Evolutionary conservation across 1,284 basidiomycete species (phyloP).

Genomic region (Malassezia psittaci): DNA sequence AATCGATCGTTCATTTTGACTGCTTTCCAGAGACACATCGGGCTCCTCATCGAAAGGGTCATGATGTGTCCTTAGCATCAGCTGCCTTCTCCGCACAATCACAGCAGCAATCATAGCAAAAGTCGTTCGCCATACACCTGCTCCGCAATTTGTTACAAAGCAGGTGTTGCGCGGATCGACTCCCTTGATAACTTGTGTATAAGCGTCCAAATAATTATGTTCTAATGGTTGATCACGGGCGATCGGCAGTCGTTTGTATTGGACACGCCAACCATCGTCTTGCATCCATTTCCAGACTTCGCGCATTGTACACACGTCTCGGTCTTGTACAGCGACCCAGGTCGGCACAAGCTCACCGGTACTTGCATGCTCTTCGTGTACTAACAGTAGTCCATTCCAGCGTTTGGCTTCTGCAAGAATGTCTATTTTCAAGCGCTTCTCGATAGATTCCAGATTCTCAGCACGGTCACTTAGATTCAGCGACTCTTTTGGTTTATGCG

Average conservation of each 20-base stretch:
- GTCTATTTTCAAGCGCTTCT: slow-evolving; percentile 72
- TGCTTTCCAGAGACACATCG: background rate
- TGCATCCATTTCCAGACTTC: slow-evolving; percentile 66
- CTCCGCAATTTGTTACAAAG: slow-evolving; percentile 91
- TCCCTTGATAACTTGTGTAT: slow-evolving; percentile 68
- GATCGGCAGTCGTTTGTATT: slow-evolving; percentile 68
- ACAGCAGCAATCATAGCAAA: slow-evolving; percentile 94
- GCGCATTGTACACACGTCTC: slow-evolving; percentile 72
- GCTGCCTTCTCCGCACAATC: slow-evolving; percentile 73
- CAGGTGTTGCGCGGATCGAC: slow-evolving; percentile 72
- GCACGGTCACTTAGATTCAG: slow-evolving; percentile 79
- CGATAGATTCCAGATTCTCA: slow-evolving; percentile 89
- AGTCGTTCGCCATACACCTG: slow-evolving; percentile 90
- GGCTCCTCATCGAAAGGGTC: slow-evolving; percentile 58
- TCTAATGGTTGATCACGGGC: slow-evolving; percentile 51
- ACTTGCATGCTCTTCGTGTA: slow-evolving; percentile 69
- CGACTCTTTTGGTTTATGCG: slow-evolving; percentile 69
- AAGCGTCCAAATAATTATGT: slow-evolving; percentile 64
- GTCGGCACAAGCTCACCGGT: slow-evolving; percentile 66
- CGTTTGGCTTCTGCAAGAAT: slow-evolving; percentile 80
- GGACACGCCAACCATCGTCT: slow-evolving; percentile 72
- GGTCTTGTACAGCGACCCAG: slow-evolving; percentile 82
- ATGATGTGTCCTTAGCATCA: slow-evolving; percentile 63
- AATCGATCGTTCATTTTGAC: background rate
- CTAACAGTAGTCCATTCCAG: slow-evolving; percentile 80